These are phyloP conservation scores for Ramalina intermedia DNA, from an alignment of 495 filamentous ascomycete genomes.

Conservation along the genomic window DNA sequence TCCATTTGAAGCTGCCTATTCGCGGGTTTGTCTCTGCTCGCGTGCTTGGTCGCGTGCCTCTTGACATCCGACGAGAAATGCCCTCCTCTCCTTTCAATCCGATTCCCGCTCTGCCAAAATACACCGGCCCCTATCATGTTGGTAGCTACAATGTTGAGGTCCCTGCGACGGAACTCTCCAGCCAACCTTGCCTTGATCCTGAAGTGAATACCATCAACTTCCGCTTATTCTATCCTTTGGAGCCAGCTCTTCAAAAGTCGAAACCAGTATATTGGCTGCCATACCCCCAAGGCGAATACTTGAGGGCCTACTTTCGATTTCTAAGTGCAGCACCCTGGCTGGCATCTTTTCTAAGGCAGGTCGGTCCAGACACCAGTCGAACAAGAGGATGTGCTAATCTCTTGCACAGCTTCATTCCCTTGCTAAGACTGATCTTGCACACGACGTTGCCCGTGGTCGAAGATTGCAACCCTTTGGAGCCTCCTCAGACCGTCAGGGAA, in stretches of 20 bases:
- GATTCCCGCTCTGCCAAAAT: conserved; percentile 47
- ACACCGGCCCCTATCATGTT: conserved; percentile 58
- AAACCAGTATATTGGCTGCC: conserved; percentile 54
- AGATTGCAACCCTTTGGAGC: conserved; percentile 31
- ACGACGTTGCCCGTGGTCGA: conserved; percentile 42
- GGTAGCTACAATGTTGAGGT: conserved; percentile 65
- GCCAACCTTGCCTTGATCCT: conserved; percentile 34
- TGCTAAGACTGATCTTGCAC: conserved; percentile 44
- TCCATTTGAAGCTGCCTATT: too few relatives aligned
- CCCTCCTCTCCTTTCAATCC: conserved; percentile 12
- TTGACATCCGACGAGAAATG: neutral
- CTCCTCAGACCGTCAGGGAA: conserved; percentile 13
- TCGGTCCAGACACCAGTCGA: neutral
- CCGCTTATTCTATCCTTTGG: conserved; percentile 60
- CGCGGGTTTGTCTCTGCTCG: neutral
- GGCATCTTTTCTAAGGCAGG: conserved; percentile 3
- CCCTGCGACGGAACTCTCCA: conserved; percentile 42
- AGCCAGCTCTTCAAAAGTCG: conserved; percentile 19
- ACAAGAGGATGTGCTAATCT: neutral
- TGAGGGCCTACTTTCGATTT: conserved; percentile 55
- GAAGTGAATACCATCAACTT: conserved; percentile 53
- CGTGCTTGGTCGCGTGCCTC: conserved; percentile 3
- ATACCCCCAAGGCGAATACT: conserved; percentile 50
- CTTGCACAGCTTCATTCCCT: conserved; percentile 37
- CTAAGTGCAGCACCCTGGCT: conserved; percentile 33